Evolutionary conservation across 495 filamentous ascomycete genomes (phyloP).

Genomic region (Penicillium silybi): DNA sequence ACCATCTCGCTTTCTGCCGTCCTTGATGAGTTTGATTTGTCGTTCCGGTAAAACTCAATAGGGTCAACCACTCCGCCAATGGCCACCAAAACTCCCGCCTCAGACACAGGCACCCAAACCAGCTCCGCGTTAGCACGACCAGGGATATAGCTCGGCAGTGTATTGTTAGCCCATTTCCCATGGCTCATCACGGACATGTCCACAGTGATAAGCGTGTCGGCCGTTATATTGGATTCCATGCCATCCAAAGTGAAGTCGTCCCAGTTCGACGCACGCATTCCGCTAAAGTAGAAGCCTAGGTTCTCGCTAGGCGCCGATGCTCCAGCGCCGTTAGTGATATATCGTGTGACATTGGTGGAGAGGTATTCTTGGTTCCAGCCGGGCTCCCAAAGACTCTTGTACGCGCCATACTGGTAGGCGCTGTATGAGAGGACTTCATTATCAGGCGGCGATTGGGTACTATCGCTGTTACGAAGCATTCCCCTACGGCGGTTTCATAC

Average conservation of each 20-base stretch:
- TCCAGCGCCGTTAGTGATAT: conserved; percentile 60
- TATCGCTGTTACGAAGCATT: not conserved
- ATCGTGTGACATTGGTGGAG: conserved; percentile 52
- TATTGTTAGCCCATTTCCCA: conserved; percentile 53
- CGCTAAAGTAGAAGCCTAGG: conserved; percentile 67
- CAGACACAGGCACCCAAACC: conserved; percentile 66
- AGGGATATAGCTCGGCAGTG: conserved; percentile 46
- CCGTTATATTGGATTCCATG: conserved; percentile 18
- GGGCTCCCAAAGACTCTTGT: conserved; percentile 32
- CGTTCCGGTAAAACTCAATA: conserved; percentile 20
- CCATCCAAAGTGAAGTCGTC: conserved; percentile 44
- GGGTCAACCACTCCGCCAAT: conserved; percentile 65
- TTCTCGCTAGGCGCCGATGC: conserved; percentile 69
- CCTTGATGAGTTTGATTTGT: conserved; percentile 28
- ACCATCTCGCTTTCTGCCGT: conserved; percentile 46
- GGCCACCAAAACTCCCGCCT: conserved; percentile 58
- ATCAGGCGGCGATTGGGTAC: not conserved
- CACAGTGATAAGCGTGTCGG: conserved; percentile 54
- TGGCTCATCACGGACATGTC: conserved; percentile 51
- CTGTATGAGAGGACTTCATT: conserved; percentile 36
- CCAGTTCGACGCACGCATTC: conserved; percentile 46
- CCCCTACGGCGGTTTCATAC: conserved; percentile 6
- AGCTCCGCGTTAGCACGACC: conserved; percentile 60
- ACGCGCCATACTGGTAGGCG: conserved; percentile 45
- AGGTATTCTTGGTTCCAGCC: conserved; percentile 39